Percentiles rank a stretch among this genome's conserved stretches.
Conservation (phyloP, 345 rosid species). For the Ceriops tagal region DNA sequence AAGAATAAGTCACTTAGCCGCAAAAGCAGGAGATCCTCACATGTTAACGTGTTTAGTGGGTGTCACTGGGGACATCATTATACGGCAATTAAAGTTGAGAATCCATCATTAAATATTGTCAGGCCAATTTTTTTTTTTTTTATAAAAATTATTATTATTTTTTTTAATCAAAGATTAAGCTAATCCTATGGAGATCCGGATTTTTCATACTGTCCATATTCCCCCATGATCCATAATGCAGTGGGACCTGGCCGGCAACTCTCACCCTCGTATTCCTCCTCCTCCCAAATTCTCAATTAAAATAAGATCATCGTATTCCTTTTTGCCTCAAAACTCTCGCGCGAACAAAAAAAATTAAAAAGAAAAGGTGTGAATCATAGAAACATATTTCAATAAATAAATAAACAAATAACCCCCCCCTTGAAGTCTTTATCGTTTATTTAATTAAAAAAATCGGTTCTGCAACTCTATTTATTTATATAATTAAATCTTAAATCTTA, state of each 20-base stretch:
- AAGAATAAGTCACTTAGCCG: constrained; percentile 35
- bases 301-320: no score
- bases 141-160: neutral
- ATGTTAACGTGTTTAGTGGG: constrained; percentile 30
- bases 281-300: neutral
- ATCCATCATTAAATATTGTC: constrained; percentile 13
- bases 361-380: neutral
- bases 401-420: no score
- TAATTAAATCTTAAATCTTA: no score
- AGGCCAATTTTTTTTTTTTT: neutral
- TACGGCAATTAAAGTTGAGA: constrained; percentile 35
- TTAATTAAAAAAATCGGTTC: no score
- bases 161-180: constrained; percentile 8
- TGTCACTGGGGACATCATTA: constrained; percentile 37
- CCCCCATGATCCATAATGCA: constrained; percentile 7
- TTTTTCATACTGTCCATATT: constrained; percentile 15
- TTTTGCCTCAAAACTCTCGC: no score
- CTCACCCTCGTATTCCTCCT: constrained; percentile 14
- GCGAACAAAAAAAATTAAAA: no score
- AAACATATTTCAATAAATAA: neutral
- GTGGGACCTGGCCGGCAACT: constrained; percentile 28
- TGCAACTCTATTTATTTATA: no score
- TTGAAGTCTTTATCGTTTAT: neutral
- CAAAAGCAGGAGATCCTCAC: constrained; percentile 56
- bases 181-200: constrained; percentile 33